Evolutionary conservation across 306 rosid genomes (phyloP).

Genomic region (Lathyrus tuberosus): DNA sequence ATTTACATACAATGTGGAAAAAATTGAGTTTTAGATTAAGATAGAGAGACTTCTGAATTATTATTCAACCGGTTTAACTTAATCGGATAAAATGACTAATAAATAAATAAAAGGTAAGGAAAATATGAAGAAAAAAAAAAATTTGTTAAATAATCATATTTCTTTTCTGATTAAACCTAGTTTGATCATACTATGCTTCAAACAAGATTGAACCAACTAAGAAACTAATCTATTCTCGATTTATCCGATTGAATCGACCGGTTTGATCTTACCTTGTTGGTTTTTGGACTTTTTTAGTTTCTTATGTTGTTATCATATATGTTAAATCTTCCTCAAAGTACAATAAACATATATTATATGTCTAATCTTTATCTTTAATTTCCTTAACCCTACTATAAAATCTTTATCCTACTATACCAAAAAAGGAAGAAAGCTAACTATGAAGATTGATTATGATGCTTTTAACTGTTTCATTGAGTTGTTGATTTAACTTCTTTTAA

Average conservation of each 20-base stretch:
- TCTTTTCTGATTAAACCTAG: neutral
- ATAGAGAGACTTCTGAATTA: fast-evolving
- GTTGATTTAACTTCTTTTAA: slow-evolving; percentile 36
- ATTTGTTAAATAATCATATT: neutral
- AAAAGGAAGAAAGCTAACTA: slow-evolving; percentile 26
- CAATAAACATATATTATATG: slow-evolving; percentile 1
- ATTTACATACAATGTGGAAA: neutral
- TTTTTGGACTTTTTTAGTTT: neutral
- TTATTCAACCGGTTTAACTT: neutral
- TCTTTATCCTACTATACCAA: slow-evolving; percentile 18
- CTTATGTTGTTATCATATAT: slow-evolving; percentile 1
- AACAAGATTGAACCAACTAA: neutral
- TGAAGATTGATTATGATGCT: slow-evolving; percentile 35
- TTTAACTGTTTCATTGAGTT: slow-evolving; percentile 74
- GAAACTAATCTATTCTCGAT: neutral
- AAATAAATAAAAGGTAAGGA: neutral
- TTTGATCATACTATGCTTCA: neutral
- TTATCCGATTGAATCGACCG: neutral
- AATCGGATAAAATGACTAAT: neutral
- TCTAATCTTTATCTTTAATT: slow-evolving; percentile 12
- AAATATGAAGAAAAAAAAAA: neutral
- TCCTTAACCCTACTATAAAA: slow-evolving; percentile 6
- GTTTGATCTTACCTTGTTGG: neutral
- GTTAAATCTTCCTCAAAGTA: slow-evolving; percentile 10
- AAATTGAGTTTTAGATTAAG: neutral